Evolutionary conservation across 176 grass and related monocot species (phyloP).

Genomic region (Ensete ventricosum): DNA sequence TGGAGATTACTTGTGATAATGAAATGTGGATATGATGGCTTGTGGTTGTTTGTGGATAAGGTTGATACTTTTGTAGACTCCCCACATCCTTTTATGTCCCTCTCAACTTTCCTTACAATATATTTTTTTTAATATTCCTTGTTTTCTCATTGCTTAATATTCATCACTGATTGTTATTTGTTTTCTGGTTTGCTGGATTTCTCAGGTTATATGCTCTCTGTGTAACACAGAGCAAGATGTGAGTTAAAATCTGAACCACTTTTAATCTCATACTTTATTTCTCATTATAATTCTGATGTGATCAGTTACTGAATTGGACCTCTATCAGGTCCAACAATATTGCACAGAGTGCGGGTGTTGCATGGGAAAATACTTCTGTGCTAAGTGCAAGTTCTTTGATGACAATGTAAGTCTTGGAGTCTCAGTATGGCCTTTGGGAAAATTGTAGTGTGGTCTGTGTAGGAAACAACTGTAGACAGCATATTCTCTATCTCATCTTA

Average conservation of each 20-base stretch:
- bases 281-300: too few species aligned
- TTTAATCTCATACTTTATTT: neutral
- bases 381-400: conserved; percentile 80
- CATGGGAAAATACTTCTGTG: conserved; percentile 76
- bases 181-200: conserved; percentile 18
- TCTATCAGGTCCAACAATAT: conserved; percentile 50
- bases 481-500: neutral
- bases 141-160: neutral
- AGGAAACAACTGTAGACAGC: neutral
- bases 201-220: conserved; percentile 75
- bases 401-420: conserved; percentile 42
- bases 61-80: neutral
- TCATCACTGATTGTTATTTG: conserved; percentile 4
- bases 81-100: neutral
- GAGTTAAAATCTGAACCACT: conserved; percentile 20
- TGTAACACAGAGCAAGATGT: conserved; percentile 79
- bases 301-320: neutral
- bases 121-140: neutral
- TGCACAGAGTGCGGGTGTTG: conserved; percentile 58
- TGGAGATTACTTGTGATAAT: neutral
- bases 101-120: neutral
- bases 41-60: neutral
- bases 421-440: neutral
- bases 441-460: conserved; percentile 1
- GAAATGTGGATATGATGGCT: neutral